Evolutionary conservation across 164 flowering plant genomes (phyloP), one percentile per base, ranked within the genome.

Genomic region (Tetrastigma voinierianum): DNA sequence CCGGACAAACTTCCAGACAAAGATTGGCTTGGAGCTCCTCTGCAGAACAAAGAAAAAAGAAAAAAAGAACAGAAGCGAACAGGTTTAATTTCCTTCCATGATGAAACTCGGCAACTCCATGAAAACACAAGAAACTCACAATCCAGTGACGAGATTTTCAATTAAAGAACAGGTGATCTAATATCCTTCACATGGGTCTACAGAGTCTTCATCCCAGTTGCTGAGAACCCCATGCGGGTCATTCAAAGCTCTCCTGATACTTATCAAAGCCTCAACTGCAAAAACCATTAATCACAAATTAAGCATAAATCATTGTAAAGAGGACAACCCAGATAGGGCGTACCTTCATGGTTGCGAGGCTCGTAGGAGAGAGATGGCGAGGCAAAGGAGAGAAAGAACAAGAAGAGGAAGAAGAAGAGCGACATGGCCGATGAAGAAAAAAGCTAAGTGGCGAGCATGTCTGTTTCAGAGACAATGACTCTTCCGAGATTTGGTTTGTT

Each of bases 151-250:
- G 32, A 87, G 84, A 70, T 90, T 90, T 14, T 89, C 93, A 62
- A 86, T 45, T n/a, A n/a, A n/a, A 6, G 96, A 89, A 59, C 99
- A 95, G 77, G 97, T 92, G 75, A 95, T 82, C 96, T n/a, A n/a
- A 90, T 85, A 51, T 92, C 80, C 97, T 96, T 97, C 87, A 74
- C 99, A 95, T 43, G 99, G 99, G 70, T 95, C 99, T 17, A 87
- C 99, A 32, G 99, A 90, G 70, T 74, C 81, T 67, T 86, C 96
- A 80, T 95, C 99, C 99, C 99, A 95, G 80, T 87, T 90, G 82
- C 59, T 83, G 24, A 95, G 64, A 67, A 84, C 90, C 3, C 97
- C 96, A 66, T 84, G 87, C 19, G 96, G 97, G 70, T 95, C 99
- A 54, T 67, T 65, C 72, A 95, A 70, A 23, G 73, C 79, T 43